Evolutionary conservation across 2,329 filamentous ascomycete genomes (phyloP), one percentile per base, ranked within the genome.

Genomic region (Fusarium decemcellulare): DNA sequence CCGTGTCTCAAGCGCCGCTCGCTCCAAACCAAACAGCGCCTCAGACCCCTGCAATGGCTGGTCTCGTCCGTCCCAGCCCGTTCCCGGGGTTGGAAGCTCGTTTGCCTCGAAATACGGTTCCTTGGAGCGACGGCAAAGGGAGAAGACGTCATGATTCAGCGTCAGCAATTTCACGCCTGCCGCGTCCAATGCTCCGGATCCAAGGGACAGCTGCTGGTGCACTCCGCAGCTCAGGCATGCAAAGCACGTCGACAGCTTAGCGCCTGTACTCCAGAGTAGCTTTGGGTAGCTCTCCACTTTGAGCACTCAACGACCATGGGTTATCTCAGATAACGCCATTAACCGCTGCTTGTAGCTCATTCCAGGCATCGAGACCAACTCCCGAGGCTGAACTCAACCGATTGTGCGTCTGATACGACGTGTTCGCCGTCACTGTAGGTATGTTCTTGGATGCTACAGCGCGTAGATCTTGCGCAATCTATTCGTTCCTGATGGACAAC

Each of bases 291-390:
- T 70, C 60, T 62, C 57, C 60, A 59, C 62, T 56, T 55, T 14
- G 16, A 40, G 44, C 67, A 51, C 54, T 62, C 67, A 54, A 48
- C 55, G 46, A 59, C 64, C 58, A 63, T 70, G 37, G 58, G 68
- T 63, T 71, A 70, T 73, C 70, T 72, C 71, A 61, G 73, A 75
- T 75, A 75, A 75, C 73, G 68, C 73, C 73, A 75, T 75, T 61
- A 64, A 53, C 40, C 50, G 48, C 61, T 56, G 50, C 58, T 69
- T 65, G 58, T 55, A 57, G 63, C 64, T 74, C 73, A 75, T 75
- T 65, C 71, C 60, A 59, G 48, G 15, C 59, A 32, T 56, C 43
- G 39, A 10, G 32, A 44, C 58, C 59, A 51, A 59, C 57, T 37
- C 23, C 18, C 36, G 36, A 48, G 29, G 37, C 14, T 53, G 44